Conservation (phyloP, 179 eudicot species). For the Beta macrorhiza region DNA sequence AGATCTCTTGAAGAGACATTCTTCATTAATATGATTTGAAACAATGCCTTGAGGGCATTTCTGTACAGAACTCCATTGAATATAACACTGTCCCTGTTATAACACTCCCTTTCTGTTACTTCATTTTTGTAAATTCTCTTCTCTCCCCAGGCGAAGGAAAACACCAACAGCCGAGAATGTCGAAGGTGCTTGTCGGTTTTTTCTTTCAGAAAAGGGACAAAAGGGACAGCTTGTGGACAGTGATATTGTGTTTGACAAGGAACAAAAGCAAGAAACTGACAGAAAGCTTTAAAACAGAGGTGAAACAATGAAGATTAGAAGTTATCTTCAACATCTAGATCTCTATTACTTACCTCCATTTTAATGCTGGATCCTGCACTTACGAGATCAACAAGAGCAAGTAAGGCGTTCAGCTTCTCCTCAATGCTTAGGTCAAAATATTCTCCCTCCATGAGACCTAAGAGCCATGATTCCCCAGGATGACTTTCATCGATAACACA, state of each 20-base stretch:
- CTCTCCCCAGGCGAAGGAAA: neutral
- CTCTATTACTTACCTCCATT: constrained; percentile 59
- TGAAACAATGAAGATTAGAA: constrained; percentile 3
- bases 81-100: no score
- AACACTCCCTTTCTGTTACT: no score
- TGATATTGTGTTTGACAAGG: neutral
- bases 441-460: constrained; percentile 92
- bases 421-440: constrained; percentile 85
- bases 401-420: constrained; percentile 73
- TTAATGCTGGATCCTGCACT: constrained; percentile 70
- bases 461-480: constrained; percentile 83
- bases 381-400: constrained; percentile 75
- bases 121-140: neutral
- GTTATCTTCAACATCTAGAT: constrained; percentile 13
- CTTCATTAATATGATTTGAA: no score
- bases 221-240: neutral
- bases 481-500: constrained; percentile 95
- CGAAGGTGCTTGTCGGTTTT: no score
- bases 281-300: neutral
- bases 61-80: no score
- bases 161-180: neutral
- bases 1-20: no score
- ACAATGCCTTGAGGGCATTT: no score
- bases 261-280: constrained; percentile 6
- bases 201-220: neutral